Evolutionary conservation across 179 eudicot genomes (phyloP).

Genomic region (Beta corolliflora): DNA sequence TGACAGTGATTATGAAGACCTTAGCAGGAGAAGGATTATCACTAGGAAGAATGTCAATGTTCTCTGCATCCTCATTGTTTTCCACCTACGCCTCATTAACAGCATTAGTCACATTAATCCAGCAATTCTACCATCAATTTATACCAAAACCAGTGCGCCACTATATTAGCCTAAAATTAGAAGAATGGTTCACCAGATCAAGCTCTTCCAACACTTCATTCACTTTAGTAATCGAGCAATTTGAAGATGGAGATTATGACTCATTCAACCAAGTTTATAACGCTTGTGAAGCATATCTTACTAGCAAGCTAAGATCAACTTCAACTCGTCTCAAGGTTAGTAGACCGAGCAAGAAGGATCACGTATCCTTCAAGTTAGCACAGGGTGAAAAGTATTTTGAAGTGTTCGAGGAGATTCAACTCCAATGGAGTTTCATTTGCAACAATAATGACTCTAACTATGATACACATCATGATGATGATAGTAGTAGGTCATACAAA

Average conservation of each 20-base stretch:
- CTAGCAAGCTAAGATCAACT: conserved; percentile 39
- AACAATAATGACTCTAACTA: conserved; percentile 2
- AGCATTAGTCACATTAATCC: conserved; percentile 47
- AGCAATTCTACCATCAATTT: conserved; percentile 47
- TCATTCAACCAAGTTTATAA: conserved; percentile 41
- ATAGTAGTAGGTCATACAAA: conserved; percentile 9
- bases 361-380: conserved; percentile 37
- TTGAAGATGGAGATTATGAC: conserved; percentile 41
- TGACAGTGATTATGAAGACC: conserved; percentile 15
- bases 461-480: background rate
- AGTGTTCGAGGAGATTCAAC: conserved; percentile 36
- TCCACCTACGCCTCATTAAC: conserved; percentile 56
- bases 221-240: conserved; percentile 52
- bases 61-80: conserved; percentile 49
- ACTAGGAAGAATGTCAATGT: conserved; percentile 13
- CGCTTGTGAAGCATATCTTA: conserved; percentile 50
- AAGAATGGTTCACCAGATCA: conserved; percentile 30
- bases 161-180: conserved; percentile 28
- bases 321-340: conserved; percentile 43
- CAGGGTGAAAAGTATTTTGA: conserved; percentile 44
- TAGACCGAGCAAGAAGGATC: conserved; percentile 35
- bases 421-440: conserved; percentile 46
- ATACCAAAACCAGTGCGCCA: conserved; percentile 40
- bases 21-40: conserved; percentile 24
- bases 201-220: conserved; percentile 24